Base-by-base conservation (phyloP, 2,329 filamentous ascomycete genomes). In the Talaromyces sp. region DNA sequence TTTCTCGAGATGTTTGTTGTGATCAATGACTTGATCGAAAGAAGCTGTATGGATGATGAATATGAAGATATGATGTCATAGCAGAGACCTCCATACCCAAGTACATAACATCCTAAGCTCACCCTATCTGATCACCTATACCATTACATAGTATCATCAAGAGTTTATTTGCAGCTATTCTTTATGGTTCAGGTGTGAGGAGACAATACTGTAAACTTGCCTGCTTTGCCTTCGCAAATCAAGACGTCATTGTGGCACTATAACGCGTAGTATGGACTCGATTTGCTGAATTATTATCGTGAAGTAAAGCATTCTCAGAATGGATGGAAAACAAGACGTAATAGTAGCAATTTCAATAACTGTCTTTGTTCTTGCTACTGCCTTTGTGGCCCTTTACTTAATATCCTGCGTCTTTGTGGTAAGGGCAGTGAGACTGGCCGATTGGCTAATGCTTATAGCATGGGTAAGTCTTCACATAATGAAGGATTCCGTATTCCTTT, bases 361-460 rank as follows among this genome's bases (percentile, higher is more conserved):
- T 62, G 69, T 80, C 60, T 84, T 93, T 67, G 83, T 84, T 19
- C 75, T 93, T 60, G 87, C 91, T 62, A 89, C 88, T 41, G 73
- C 90, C 63, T 94, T 96, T 74, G 91, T 96, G 69, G 82, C 82
- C 47, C 84, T 90, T 41, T 87, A 93, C 63, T 82, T 96, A 68
- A 78, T 91, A 43, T 93, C 90, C 66, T 86, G 93, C 33, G 82
- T 86, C 59, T 86, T 84, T 56, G 88, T 97, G 59, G 89, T 97
- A 62, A 87, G 86, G 70, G 87, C 84, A 62, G 78, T 92, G 59
- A 87, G 84, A 65, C 85, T 86, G 81, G 92, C 96, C 77, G 93
- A 97, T 81, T 90, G 88, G 77, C 86, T 91, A 71, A 95, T 97
- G 76, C 77, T 92, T 10, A 70, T 91, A 41, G 91, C 93, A 64